A percentile compares a stretch with the other conserved stretches of the same genome.
Conservation (phyloP, 225 moss, liverwort and hornwort genomes). For the Pleurozium schreberi region DNA sequence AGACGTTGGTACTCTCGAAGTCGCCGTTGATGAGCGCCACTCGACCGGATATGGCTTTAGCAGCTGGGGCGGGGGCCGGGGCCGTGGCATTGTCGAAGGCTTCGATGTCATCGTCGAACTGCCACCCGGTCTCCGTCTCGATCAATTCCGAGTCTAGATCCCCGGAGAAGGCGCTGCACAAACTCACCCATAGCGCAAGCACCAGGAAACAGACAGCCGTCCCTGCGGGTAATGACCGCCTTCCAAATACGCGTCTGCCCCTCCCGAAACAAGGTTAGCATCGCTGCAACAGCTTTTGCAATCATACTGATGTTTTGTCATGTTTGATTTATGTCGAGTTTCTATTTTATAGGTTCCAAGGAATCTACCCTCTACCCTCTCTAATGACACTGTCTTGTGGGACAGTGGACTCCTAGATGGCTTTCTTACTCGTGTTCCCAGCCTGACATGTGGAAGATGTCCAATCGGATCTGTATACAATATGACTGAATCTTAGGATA, state of each 20-base stretch:
- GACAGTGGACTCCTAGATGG: not conserved
- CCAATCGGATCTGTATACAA: not conserved
- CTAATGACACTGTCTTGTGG: not conserved
- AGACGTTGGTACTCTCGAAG: slow-evolving; percentile 20
- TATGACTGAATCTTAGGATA: not conserved
- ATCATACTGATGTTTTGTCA: not conserved
- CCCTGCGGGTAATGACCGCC: slow-evolving; percentile 5
- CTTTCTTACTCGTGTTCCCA: not conserved
- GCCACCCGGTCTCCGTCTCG: slow-evolving; percentile 32
- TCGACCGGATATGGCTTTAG: not conserved
- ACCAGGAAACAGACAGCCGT: slow-evolving; percentile 1
- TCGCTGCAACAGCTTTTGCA: not conserved
- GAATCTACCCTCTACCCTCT: not conserved
- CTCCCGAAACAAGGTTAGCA: slow-evolving; percentile 8
- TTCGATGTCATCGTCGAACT: not conserved
- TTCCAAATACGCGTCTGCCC: slow-evolving; percentile 9
- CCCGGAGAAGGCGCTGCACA: not conserved
- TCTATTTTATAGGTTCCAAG: not conserved
- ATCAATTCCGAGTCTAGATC: slow-evolving; percentile 18
- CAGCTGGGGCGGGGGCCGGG: not conserved
- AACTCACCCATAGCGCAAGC: slow-evolving; percentile 9
- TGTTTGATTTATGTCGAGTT: not conserved
- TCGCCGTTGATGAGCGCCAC: slow-evolving; percentile 21
- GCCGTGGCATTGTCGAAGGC: not conserved
- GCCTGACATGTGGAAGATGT: not conserved